Percentiles rank a stretch among this genome's conserved stretches.
Evolutionary conservation across 768 basidiomycete genomes (phyloP).

Genomic region (Leccinum variicolor): DNA sequence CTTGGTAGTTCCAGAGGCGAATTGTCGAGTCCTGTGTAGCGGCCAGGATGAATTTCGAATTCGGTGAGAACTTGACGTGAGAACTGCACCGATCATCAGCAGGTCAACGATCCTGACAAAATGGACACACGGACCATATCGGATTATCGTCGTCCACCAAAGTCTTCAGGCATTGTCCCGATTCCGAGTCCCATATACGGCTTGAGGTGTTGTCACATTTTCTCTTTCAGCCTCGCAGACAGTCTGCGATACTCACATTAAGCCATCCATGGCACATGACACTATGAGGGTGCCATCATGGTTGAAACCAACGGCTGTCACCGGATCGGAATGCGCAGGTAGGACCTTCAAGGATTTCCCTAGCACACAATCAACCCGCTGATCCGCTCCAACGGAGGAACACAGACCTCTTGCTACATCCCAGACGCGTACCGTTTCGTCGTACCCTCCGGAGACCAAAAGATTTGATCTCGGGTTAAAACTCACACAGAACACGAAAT

Average conservation of each 20-base stretch:
- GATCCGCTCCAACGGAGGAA: not conserved
- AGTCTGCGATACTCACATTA: slow-evolving; percentile 63
- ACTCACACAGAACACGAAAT: slow-evolving; percentile 91
- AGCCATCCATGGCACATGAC: slow-evolving; percentile 93
- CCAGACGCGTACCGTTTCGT: slow-evolving; percentile 97
- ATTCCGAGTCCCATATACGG: slow-evolving; percentile 96
- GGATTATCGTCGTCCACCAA: slow-evolving; percentile 96
- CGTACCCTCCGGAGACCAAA: slow-evolving; percentile 90
- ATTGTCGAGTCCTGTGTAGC: slow-evolving; percentile 95
- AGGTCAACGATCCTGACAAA: not conserved
- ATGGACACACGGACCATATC: slow-evolving; percentile 56
- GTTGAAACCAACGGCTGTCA: slow-evolving; percentile 92
- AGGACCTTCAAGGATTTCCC: slow-evolving; percentile 84
- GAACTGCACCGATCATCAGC: slow-evolving; percentile 47
- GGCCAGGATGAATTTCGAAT: slow-evolving; percentile 84
- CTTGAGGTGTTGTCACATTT: slow-evolving; percentile 38
- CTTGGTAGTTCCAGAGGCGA: slow-evolving; percentile 92
- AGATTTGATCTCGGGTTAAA: slow-evolving; percentile 90
- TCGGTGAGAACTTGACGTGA: slow-evolving; percentile 88
- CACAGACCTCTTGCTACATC: slow-evolving; percentile 80
- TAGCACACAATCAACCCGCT: slow-evolving; percentile 26
- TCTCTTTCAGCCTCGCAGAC: not conserved
- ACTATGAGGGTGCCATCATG: slow-evolving; percentile 93
- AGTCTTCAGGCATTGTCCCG: slow-evolving; percentile 97
- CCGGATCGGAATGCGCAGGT: slow-evolving; percentile 96